Conservation (phyloP, 768 basidiomycete genomes). For the Saitozyma podzolica region DNA sequence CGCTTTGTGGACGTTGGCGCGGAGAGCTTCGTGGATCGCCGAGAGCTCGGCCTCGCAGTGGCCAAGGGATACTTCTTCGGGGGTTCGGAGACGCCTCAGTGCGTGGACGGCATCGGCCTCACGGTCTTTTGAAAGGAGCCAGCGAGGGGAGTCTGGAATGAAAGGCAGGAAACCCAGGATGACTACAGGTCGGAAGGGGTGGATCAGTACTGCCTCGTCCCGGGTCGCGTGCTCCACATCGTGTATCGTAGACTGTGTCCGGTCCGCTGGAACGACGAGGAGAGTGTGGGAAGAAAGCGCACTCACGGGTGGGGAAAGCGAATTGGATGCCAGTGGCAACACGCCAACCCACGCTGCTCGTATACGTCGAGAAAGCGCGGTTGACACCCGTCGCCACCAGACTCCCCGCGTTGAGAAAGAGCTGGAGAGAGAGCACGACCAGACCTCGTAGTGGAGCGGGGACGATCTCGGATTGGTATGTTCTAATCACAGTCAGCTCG, state of each 20-base stretch:
- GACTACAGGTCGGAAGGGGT: too few relatives aligned
- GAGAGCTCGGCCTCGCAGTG: constrained; percentile 6
- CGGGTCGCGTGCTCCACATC: too few relatives aligned
- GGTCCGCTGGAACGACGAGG: background rate
- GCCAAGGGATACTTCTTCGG: background rate
- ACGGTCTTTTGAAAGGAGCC: background rate
- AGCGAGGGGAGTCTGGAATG: background rate
- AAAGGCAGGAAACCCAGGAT: too few relatives aligned
- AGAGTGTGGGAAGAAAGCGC: background rate
- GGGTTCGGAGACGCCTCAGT: background rate
- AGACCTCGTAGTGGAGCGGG: constrained; percentile 10
- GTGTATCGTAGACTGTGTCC: background rate
- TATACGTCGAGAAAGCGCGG: background rate
- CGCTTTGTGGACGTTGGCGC: background rate
- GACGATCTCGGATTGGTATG: constrained; percentile 13
- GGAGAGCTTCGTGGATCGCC: constrained; percentile 10
- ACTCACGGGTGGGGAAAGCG: background rate
- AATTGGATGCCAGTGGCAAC: constrained; percentile 7
- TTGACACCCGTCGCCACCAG: background rate
- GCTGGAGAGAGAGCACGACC: too few relatives aligned
- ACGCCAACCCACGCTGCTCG: constrained; percentile 6
- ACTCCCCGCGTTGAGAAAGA: background rate
- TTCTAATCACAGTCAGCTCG: too few relatives aligned
- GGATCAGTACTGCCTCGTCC: too few relatives aligned
- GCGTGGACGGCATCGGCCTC: background rate